Percentiles rank a stretch among this genome's conserved stretches.
phyloP scores from a whole-genome alignment of 2,329 filamentous ascomycete species.

The Diaporthe batatas region DNA sequence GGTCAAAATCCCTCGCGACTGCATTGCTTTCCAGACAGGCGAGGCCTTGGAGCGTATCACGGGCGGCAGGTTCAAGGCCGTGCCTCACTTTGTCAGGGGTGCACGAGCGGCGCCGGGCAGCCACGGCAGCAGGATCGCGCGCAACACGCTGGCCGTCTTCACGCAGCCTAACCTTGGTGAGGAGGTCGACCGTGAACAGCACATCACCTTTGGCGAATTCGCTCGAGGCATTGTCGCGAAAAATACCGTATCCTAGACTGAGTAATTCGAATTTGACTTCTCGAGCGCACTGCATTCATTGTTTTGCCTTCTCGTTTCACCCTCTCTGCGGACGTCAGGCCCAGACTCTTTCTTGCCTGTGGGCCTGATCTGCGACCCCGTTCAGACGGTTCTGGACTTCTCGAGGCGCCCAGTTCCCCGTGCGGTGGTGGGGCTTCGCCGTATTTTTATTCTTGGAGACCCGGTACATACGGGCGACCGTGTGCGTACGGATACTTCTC shows the following conservation, averaged over 20 bases:
- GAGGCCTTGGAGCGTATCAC: slow-evolving; percentile 94
- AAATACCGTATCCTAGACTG: slow-evolving; percentile 64
- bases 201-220: slow-evolving; percentile 81
- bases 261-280: slow-evolving; percentile 15
- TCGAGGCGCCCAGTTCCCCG: slow-evolving; percentile 5
- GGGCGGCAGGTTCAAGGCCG: slow-evolving; percentile 89
- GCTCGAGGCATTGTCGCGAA: slow-evolving; percentile 72
- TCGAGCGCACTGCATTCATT: neutral
- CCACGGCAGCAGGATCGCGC: slow-evolving; percentile 65
- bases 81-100: slow-evolving; percentile 94
- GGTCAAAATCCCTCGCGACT: slow-evolving; percentile 90
- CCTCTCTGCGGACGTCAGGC: slow-evolving; percentile 12
- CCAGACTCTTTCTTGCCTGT: slow-evolving; percentile 22
- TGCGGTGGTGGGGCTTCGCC: slow-evolving; percentile 11
- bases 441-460: slow-evolving; percentile 33
- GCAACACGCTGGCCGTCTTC: slow-evolving; percentile 95
- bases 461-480: neutral
- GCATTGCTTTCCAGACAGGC: slow-evolving; percentile 95
- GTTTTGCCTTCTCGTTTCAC: slow-evolving; percentile 21
- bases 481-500: neutral
- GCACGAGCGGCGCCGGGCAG: slow-evolving; percentile 68
- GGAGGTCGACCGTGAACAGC: slow-evolving; percentile 76
- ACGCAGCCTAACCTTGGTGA: slow-evolving; percentile 95
- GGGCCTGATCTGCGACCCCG: slow-evolving; percentile 18
- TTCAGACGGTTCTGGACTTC: slow-evolving; percentile 17